Evolutionary conservation across 106 monocot genomes (phyloP), one percentile per base, ranked within the genome.

Genomic region (Amphibolis antarctica): DNA sequence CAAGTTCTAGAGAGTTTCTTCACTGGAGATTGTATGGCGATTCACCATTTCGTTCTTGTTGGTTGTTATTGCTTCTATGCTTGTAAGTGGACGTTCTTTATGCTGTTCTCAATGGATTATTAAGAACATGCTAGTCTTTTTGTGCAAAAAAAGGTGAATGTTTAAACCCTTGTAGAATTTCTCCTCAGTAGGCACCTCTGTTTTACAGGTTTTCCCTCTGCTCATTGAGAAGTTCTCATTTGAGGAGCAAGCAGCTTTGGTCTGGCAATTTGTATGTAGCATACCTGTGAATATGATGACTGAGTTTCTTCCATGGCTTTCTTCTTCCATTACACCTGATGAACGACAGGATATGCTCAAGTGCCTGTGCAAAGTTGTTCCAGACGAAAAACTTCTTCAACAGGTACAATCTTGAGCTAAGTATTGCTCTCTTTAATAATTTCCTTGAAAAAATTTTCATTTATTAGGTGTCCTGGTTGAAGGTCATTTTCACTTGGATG

Each of bases 401-500:
- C 69, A 98, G 80, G 96, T 98, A 69, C 20, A n/a, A 9, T 54
- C 66, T 0, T 27, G 28, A 46, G 44, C 5, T 5, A 22, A 20
- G 21, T 23, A 50, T 11, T n/a, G 5, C 28, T 7, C 1, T 44
- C 30, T 18, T 63, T 20, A 18, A 44, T 42, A n/a, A 23, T 15
- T 69, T 60, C 12, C 9, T 49, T 23, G 20, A 3, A 29, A 53
- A n/a, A 30, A 62, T 42, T 5, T 53, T 26, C 31, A 12, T 28
- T 23, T 57, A 57, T 56, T 47, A 44, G 54, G 25, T 70, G 21
- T 72, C 7, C 15, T 59, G 67, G 67, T 59, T 46, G 53, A 63
- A 93, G 92, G 88, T 92, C 12, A 74, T 92, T 62, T 99, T 99
- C 69, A 81, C 85, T 15, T 99, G 98, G 98, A 81, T 99, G 80